Conservation (phyloP, 1,284 basidiomycete species). For the Coniferiporia sulphurascens region DNA sequence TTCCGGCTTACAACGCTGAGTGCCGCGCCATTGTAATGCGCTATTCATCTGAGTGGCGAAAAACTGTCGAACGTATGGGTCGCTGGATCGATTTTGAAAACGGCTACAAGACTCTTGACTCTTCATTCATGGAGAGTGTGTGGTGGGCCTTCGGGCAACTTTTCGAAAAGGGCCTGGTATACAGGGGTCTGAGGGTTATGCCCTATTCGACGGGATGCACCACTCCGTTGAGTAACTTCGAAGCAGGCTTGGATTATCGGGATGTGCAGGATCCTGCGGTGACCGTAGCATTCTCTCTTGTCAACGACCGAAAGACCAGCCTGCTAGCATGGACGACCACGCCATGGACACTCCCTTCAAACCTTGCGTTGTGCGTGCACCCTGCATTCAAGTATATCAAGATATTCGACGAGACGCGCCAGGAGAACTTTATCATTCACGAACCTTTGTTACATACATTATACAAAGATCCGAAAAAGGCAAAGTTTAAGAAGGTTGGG, state of each 20-base stretch:
- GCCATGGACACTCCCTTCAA: conserved; percentile 97
- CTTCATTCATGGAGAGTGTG: conserved; percentile 94
- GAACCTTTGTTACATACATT: conserved; percentile 85
- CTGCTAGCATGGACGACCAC: conserved; percentile 99
- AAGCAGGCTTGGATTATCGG: conserved; percentile 90
- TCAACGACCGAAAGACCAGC: conserved; percentile 88
- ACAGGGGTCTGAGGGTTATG: conserved; percentile 94
- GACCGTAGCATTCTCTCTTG: conserved; percentile 89
- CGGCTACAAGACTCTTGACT: conserved; percentile 97
- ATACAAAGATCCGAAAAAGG: conserved; percentile 98
- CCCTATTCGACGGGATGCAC: conserved; percentile 97
- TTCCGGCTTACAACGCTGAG: conserved; percentile 96
- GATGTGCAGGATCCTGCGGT: conserved; percentile 96
- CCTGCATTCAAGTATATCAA: conserved; percentile 97
- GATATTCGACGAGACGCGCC: conserved; percentile 87
- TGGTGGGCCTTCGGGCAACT: conserved; percentile 99
- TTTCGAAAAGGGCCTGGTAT: conserved; percentile 91
- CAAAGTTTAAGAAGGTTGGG: conserved; percentile 90
- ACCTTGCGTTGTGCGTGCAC: conserved; percentile 93
- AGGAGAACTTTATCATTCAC: conserved; percentile 90
- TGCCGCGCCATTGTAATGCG: conserved; percentile 98
- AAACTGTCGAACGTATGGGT: conserved; percentile 96
- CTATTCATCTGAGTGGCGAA: conserved; percentile 91
- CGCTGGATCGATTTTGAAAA: conserved; percentile 99
- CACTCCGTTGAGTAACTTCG: conserved; percentile 97